Evolutionary conservation across 164 flowering plant genomes (phyloP).

Genomic region (Euptelea pleiosperma): DNA sequence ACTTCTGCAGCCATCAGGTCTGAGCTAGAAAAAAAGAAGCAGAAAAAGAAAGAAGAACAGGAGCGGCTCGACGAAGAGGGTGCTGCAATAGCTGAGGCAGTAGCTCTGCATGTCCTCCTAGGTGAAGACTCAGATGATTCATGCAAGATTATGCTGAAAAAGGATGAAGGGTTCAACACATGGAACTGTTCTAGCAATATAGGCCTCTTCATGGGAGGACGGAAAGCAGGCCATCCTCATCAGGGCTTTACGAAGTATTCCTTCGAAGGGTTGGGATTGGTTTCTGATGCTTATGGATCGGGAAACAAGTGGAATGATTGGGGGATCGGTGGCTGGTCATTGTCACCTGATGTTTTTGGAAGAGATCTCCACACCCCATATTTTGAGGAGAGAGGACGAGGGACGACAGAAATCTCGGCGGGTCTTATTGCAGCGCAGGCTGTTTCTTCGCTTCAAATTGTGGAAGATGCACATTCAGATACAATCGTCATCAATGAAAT

Average conservation of each 20-base stretch:
- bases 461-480: constrained; percentile 55
- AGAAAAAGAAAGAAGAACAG: constrained; percentile 87
- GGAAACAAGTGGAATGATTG: constrained; percentile 44
- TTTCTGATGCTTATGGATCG: constrained; percentile 42
- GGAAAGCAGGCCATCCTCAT: constrained; percentile 32
- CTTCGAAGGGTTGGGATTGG: constrained; percentile 47
- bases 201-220: constrained; percentile 45
- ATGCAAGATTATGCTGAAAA: constrained; percentile 43
- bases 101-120: constrained; percentile 85
- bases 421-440: constrained; percentile 80
- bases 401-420: constrained; percentile 44
- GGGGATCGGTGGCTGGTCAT: constrained; percentile 40
- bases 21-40: constrained; percentile 94
- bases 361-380: constrained; percentile 26
- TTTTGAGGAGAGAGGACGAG: constrained; percentile 41
- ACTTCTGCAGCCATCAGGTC: constrained; percentile 94
- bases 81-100: constrained; percentile 97
- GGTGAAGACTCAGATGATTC: constrained; percentile 82
- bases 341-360: constrained; percentile 36
- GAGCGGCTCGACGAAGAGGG: constrained; percentile 97
- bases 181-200: constrained; percentile 46
- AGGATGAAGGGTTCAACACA: constrained; percentile 38
- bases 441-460: constrained; percentile 79
- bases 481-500: constrained; percentile 44
- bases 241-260: constrained; percentile 36